A percentile compares a stretch with the other conserved stretches of the same genome.
Evolutionary conservation across 306 rosid genomes (phyloP).

Genomic region (Pueraria montana): DNA sequence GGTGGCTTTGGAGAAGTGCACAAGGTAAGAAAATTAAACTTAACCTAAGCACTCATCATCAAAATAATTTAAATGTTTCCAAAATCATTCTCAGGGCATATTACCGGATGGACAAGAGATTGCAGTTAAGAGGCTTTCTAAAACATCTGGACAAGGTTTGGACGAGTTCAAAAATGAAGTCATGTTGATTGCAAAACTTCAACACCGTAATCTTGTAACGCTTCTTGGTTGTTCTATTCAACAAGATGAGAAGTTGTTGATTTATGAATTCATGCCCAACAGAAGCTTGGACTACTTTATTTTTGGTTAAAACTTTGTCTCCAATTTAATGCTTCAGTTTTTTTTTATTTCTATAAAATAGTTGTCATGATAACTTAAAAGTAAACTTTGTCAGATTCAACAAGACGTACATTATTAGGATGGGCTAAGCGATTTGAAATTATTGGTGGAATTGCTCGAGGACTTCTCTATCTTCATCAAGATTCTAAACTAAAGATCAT

Average conservation of each 20-base stretch:
- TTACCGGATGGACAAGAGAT: slow-evolving; percentile 45
- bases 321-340: neutral
- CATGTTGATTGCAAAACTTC: neutral
- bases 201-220: neutral
- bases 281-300: neutral
- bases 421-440: neutral
- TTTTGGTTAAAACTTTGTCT: slow-evolving; percentile 40
- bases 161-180: neutral
- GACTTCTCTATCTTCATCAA: neutral
- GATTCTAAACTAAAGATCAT: neutral
- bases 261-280: neutral
- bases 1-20: slow-evolving; percentile 60
- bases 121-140: neutral
- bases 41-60: neutral
- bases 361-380: neutral
- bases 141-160: neutral
- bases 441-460: neutral
- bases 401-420: neutral
- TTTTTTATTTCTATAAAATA: neutral
- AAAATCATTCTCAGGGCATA: slow-evolving; percentile 53
- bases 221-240: neutral
- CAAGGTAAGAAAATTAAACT: slow-evolving; percentile 43
- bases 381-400: neutral
- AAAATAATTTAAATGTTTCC: neutral
- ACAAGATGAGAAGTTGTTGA: neutral